Conservation (phyloP, 345 rosid species). For the Garcia nutans region DNA sequence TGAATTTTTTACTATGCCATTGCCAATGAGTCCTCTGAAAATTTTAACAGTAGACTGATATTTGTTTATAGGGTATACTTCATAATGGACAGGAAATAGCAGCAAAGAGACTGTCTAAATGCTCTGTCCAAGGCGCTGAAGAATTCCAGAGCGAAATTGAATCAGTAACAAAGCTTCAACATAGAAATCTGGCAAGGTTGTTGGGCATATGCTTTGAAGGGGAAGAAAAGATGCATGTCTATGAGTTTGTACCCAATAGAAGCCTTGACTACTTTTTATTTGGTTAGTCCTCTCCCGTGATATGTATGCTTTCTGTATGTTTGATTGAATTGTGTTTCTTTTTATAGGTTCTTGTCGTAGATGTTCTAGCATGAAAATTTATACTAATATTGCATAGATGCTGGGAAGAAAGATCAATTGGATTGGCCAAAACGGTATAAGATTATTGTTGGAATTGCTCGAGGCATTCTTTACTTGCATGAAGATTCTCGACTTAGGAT, state of each 20-base stretch:
- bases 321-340: not conserved
- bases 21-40: not conserved
- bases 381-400: not conserved
- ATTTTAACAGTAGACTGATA: not conserved
- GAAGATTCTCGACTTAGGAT: slow-evolving; percentile 14
- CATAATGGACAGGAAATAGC: slow-evolving; percentile 10
- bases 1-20: not conserved
- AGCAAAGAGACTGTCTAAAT: slow-evolving; percentile 2
- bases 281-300: slow-evolving; percentile 4
- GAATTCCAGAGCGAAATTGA: slow-evolving; percentile 6
- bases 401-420: not conserved
- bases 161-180: slow-evolving; percentile 5
- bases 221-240: slow-evolving; percentile 15
- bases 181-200: slow-evolving; percentile 11
- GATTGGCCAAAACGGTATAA: slow-evolving; percentile 12
- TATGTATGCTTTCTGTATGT: not conserved
- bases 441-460: not conserved
- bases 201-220: slow-evolving; percentile 9
- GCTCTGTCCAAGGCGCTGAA: slow-evolving; percentile 8
- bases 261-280: slow-evolving; percentile 16
- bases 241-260: slow-evolving; percentile 18
- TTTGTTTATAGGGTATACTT: not conserved
- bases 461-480: slow-evolving; percentile 14
- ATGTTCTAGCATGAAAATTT: not conserved
- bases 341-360: too few relatives aligned